Conservation (phyloP, 2,329 filamentous ascomycete species). For the Pleoardoris graminearum region DNA sequence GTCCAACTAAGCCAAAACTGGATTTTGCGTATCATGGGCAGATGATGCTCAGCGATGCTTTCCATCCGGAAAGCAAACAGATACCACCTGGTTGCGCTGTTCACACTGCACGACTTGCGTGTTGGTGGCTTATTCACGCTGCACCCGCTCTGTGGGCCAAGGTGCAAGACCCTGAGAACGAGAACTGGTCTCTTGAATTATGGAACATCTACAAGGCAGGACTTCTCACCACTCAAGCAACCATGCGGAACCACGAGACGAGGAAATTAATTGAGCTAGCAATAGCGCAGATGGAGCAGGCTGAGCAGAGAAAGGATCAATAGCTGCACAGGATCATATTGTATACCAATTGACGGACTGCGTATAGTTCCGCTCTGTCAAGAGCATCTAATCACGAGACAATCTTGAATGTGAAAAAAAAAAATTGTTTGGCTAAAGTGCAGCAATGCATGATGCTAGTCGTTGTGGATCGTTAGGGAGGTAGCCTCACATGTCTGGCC, state of each 20-base stretch:
- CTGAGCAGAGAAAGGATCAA: not conserved
- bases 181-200: not conserved
- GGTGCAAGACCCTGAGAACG: not conserved
- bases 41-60: not conserved
- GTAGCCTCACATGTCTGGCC: too few relatives aligned
- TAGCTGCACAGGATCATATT: not conserved
- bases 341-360: not conserved
- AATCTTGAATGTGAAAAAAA: too few relatives aligned
- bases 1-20: not conserved
- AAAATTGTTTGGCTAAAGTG: too few relatives aligned
- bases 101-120: not conserved
- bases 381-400: too few relatives aligned
- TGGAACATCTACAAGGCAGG: not conserved
- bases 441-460: too few relatives aligned
- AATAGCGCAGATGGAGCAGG: not conserved
- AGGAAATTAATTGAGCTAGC: not conserved
- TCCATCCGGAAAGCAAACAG: not conserved
- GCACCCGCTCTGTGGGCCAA: not conserved
- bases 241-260: not conserved
- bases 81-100: not conserved
- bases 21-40: not conserved
- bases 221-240: not conserved
- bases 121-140: not conserved
- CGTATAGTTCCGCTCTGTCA: too few relatives aligned
- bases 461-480: too few relatives aligned